phyloP scores from a whole-genome alignment of 352 stramenopile genomes.

The Phytophthora ramorum region DNA sequence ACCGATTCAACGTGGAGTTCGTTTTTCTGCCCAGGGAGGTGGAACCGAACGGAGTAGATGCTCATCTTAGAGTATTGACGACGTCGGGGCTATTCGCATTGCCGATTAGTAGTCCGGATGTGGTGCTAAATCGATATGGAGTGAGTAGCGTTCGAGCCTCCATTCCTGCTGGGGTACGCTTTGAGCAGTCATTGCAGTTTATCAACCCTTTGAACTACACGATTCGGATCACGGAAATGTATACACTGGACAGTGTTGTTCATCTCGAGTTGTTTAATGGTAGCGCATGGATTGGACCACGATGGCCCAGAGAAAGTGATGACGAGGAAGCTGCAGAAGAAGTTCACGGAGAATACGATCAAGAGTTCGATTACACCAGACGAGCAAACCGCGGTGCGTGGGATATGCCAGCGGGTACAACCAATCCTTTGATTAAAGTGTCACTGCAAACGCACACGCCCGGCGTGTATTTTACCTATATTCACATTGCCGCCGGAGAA shows the following conservation, averaged over 20 bases:
- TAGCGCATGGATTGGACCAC: constrained; percentile 31
- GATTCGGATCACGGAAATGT: constrained; percentile 61
- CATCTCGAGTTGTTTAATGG: constrained; percentile 34
- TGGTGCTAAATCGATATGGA: constrained; percentile 40
- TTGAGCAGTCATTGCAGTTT: constrained; percentile 46
- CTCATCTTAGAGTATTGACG: constrained; percentile 49
- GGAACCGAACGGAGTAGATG: constrained; percentile 30
- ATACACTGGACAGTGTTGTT: constrained; percentile 46
- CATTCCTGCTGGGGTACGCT: constrained; percentile 40
- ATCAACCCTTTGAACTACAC: constrained; percentile 48
- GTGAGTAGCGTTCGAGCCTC: constrained; percentile 35
- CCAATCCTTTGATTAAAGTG: constrained; percentile 47
- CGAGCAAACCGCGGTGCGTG: constrained; percentile 35
- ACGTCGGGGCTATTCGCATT: constrained; percentile 57
- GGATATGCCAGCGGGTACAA: constrained; percentile 43
- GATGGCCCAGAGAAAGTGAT: constrained; percentile 29
- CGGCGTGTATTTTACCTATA: constrained; percentile 47
- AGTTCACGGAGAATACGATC: constrained; percentile 30
- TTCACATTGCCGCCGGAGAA: constrained; percentile 37
- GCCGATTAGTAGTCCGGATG: constrained; percentile 37
- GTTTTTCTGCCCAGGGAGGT: constrained; percentile 44
- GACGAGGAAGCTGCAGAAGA: constrained; percentile 9
- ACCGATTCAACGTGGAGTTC: constrained; percentile 46
- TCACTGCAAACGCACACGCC: constrained; percentile 30
- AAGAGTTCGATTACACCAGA: constrained; percentile 23